These are phyloP conservation scores for Agrocybe pediades DNA, from an alignment of 768 basidiomycete species.

Conservation along the genomic window DNA sequence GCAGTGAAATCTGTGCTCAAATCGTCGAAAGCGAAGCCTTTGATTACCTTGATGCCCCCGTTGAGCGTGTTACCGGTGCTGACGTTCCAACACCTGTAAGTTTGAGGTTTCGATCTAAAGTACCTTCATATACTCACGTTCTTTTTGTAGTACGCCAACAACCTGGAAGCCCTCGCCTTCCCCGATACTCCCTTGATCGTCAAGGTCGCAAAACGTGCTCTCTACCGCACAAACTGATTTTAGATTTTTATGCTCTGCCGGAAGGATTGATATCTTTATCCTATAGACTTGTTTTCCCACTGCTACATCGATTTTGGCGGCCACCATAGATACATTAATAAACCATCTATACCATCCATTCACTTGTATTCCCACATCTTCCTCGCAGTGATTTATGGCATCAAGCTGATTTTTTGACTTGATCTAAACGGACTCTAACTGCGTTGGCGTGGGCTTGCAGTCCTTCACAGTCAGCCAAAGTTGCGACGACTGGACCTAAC, in stretches of 20 bases:
- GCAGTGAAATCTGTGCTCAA: slow-evolving; percentile 97
- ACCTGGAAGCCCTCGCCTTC: slow-evolving; percentile 90
- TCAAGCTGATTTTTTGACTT: slow-evolving; percentile 2
- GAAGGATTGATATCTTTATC: slow-evolving; percentile 15
- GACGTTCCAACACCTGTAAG: slow-evolving; percentile 90
- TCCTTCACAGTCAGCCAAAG: slow-evolving; percentile 93
- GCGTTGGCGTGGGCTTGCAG: slow-evolving; percentile 95
- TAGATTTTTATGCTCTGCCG: slow-evolving; percentile 6
- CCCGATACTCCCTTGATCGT: slow-evolving; percentile 88
- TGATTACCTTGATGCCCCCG: slow-evolving; percentile 97
- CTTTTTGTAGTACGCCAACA: slow-evolving; percentile 74
- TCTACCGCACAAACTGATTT: slow-evolving; percentile 83
- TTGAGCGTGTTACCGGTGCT: slow-evolving; percentile 97
- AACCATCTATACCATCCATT: slow-evolving; percentile 17
- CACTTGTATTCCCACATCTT: not conserved
- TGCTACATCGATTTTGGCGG: slow-evolving; percentile 26
- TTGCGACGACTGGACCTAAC: slow-evolving; percentile 87
- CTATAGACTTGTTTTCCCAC: slow-evolving; percentile 24
- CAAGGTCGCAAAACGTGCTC: slow-evolving; percentile 93
- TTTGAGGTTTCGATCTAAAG: not conserved
- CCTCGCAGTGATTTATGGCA: not conserved
- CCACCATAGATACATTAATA: slow-evolving; percentile 33
- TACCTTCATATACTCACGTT: not conserved
- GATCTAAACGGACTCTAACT: slow-evolving; percentile 75
- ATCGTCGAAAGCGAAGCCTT: slow-evolving; percentile 97